Conservation (phyloP, 768 basidiomycete genomes). For the Suillus decipiens region DNA sequence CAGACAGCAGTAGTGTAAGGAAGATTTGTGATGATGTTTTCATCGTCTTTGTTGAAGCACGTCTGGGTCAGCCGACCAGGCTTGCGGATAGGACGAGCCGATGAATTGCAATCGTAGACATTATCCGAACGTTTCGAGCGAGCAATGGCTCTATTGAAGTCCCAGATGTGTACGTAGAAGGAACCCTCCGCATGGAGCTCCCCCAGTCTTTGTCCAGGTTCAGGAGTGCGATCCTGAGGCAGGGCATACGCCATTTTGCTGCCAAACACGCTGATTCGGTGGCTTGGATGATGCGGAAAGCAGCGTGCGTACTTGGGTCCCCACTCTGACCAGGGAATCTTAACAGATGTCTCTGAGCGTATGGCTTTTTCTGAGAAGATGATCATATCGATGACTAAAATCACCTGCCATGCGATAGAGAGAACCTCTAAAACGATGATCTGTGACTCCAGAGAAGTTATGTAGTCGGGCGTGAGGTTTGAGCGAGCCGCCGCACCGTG, state of each 20-base stretch:
- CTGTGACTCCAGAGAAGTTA: not conserved
- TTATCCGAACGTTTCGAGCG: not conserved
- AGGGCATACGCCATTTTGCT: conserved; percentile 4
- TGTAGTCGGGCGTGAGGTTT: not conserved
- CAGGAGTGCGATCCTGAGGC: not conserved
- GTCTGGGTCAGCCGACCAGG: not conserved
- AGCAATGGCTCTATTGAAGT: not conserved
- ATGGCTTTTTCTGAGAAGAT: not conserved
- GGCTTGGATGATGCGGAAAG: conserved; percentile 6
- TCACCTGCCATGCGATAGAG: not conserved
- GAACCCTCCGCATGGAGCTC: not conserved
- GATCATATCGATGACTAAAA: not conserved
- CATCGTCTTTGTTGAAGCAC: not conserved
- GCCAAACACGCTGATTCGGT: conserved; percentile 1
- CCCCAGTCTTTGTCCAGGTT: conserved; percentile 1
- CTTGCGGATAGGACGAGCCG: not conserved
- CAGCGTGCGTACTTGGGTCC: not conserved
- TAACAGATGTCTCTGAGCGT: not conserved
- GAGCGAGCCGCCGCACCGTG: not conserved
- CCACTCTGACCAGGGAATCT: conserved; percentile 1
- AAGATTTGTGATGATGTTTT: not conserved
- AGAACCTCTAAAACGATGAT: not conserved
- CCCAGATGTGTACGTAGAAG: conserved; percentile 3
- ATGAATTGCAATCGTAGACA: too few species aligned
- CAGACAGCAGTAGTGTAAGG: not conserved